A percentile compares a stretch with the other conserved stretches of the same genome.
Conservation (phyloP, 805 yeast species). For the Candida sithepensis region DNA sequence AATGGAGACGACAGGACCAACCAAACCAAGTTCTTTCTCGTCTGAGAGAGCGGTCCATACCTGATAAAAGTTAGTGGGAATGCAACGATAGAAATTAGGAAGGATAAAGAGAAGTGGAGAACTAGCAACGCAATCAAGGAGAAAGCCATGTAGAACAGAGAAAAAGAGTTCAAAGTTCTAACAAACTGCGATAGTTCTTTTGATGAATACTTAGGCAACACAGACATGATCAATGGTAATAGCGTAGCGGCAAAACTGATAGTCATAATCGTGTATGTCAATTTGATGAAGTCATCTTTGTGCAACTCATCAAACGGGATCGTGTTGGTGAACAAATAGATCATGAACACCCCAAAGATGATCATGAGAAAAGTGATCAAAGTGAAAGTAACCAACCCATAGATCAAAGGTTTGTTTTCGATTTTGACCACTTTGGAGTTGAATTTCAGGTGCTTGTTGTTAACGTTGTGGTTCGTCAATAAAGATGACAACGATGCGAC, state of each 20-base stretch:
- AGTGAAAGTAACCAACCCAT: slow-evolving; percentile 30
- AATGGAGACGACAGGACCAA: slow-evolving; percentile 32
- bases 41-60: slow-evolving; percentile 24
- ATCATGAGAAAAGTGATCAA: slow-evolving; percentile 21
- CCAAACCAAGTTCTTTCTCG: slow-evolving; percentile 19
- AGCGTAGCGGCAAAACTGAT: slow-evolving; percentile 3
- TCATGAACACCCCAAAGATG: slow-evolving; percentile 25
- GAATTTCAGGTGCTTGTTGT: slow-evolving; percentile 8
- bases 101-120: slow-evolving; percentile 80
- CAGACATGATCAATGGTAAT: slow-evolving; percentile 14
- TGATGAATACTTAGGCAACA: not conserved
- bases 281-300: slow-evolving; percentile 5
- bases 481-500: slow-evolving; percentile 60
- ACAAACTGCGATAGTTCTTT: slow-evolving; percentile 17
- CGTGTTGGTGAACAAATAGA: slow-evolving; percentile 6
- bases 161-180: slow-evolving; percentile 23
- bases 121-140: slow-evolving; percentile 70
- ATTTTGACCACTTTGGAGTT: slow-evolving; percentile 9
- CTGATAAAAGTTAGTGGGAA: slow-evolving; percentile 70
- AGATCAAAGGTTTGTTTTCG: slow-evolving; percentile 25
- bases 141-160: slow-evolving; percentile 60
- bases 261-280: slow-evolving; percentile 14
- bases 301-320: slow-evolving; percentile 9
- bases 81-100: slow-evolving; percentile 63
- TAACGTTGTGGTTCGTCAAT: slow-evolving; percentile 40